These are phyloP conservation scores for Verticillium nubilum DNA, from an alignment of 2,329 filamentous ascomycete genomes.

Conservation along the genomic window DNA sequence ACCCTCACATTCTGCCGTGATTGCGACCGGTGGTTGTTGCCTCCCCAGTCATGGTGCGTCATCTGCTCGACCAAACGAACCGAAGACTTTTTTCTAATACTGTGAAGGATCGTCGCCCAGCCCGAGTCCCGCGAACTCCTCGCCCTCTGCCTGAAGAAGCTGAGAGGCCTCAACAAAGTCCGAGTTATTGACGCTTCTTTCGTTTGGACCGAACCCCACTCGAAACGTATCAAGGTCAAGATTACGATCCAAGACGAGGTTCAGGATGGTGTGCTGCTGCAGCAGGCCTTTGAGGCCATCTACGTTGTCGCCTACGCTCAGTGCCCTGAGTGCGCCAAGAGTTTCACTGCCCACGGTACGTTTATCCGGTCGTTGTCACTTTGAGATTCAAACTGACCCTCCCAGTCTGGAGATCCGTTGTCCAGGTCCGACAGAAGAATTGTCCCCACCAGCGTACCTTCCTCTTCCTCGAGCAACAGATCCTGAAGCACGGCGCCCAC, in stretches of 20 bases:
- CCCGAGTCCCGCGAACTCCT: slow-evolving; percentile 90
- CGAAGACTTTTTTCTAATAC: background rate
- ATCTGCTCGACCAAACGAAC: background rate
- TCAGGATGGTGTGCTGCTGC: slow-evolving; percentile 62
- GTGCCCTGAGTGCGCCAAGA: slow-evolving; percentile 92
- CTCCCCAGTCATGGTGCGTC: slow-evolving; percentile 52
- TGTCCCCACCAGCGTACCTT: slow-evolving; percentile 75
- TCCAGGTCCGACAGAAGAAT: slow-evolving; percentile 96
- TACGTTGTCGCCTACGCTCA: slow-evolving; percentile 89
- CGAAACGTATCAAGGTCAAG: slow-evolving; percentile 85
- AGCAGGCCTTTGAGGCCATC: slow-evolving; percentile 93
- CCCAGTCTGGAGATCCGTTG: slow-evolving; percentile 80
- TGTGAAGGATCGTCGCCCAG: slow-evolving; percentile 72
- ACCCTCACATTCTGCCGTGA: slow-evolving; percentile 87
- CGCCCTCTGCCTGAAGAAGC: slow-evolving; percentile 82
- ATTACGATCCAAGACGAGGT: slow-evolving; percentile 79
- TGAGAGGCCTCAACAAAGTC: slow-evolving; percentile 81
- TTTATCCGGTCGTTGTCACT: background rate
- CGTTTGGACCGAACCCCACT: slow-evolving; percentile 98
- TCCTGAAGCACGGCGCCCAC: slow-evolving; percentile 89
- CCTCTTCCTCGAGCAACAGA: slow-evolving; percentile 78
- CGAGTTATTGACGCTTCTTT: slow-evolving; percentile 94
- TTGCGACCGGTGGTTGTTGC: slow-evolving; percentile 89
- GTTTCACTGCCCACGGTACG: slow-evolving; percentile 74
- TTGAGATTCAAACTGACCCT: background rate